Conservation (phyloP, 2,329 filamentous ascomycete genomes). For the Talaromyces amestolkiae region DNA sequence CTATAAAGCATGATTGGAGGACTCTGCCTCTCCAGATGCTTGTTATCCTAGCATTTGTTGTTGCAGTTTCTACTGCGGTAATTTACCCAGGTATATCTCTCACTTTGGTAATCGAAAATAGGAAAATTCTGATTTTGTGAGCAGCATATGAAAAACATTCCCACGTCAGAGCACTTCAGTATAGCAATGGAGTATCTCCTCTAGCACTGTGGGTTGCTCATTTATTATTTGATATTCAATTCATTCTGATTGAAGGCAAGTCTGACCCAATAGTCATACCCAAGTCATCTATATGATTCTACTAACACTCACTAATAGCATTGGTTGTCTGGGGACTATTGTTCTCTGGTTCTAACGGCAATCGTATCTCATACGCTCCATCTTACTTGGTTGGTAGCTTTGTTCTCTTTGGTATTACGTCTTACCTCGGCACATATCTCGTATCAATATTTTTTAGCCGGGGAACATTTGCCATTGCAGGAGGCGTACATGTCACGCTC, state of each 20-base stretch:
- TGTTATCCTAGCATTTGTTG: slow-evolving; percentile 5
- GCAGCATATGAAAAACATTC: slow-evolving; percentile 4
- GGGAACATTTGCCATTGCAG: slow-evolving; percentile 78
- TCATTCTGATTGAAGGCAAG: slow-evolving; percentile 49
- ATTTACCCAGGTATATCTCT: slow-evolving; percentile 1
- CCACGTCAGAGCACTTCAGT: slow-evolving; percentile 80
- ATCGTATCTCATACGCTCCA: slow-evolving; percentile 69
- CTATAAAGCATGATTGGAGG: slow-evolving; percentile 1
- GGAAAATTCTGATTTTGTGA: neutral
- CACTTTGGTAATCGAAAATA: too few relatives aligned
- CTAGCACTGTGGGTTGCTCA: slow-evolving; percentile 85
- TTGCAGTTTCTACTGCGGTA: slow-evolving; percentile 6
- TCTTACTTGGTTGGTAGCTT: slow-evolving; percentile 81
- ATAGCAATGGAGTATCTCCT: slow-evolving; percentile 84
- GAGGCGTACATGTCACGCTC: slow-evolving; percentile 48
- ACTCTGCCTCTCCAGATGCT: slow-evolving; percentile 12
- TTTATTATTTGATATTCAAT: slow-evolving; percentile 72
- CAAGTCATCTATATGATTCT: too few relatives aligned
- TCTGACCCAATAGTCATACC: too few relatives aligned
- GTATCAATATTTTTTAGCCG: slow-evolving; percentile 76
- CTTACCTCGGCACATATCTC: slow-evolving; percentile 73
- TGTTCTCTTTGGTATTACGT: slow-evolving; percentile 74
- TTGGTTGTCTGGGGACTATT: slow-evolving; percentile 3
- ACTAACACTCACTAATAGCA: neutral
- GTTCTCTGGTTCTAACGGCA: slow-evolving; percentile 31